Base-by-base conservation (phyloP, 2,329 filamentous ascomycete genomes). In the Dryadomyces quercus-mongolicae region DNA sequence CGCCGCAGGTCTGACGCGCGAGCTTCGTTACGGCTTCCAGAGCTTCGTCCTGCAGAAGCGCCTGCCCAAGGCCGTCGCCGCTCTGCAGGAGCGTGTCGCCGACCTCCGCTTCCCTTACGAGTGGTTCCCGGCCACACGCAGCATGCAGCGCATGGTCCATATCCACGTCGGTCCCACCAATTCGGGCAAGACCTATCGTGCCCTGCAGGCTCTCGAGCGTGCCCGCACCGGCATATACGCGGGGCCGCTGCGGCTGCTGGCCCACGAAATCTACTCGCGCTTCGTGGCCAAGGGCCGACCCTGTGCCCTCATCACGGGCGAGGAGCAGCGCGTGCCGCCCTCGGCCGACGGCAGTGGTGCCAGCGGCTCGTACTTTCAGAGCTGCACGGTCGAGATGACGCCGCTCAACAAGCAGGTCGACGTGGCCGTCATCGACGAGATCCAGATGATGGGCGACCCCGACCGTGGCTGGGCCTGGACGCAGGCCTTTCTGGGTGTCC, bases 161-260 rank as follows among this genome's bases (percentile, higher is more conserved):
- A 74, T 98, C 20, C 93, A 98, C 63, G 90, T 98, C 51, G 93
- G 93, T 0, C 93, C 93, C 1, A 98, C 93, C 2, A 98, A 98
- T 68, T 97, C 93, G 0, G 93, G 93, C 55, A 98, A 98, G 74
- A 98, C 94, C 0, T 98, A 97, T 65, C 86, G 90, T 65, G 94
- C 93, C 0, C 71, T 98, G 59, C 85, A 95, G 69, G 82, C 86
- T 13, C 76, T 98, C 12, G 88, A 96, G 66, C 74, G n/a, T n/a
- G 51, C 54, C 42, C 40, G 22, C 8, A 9, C 53, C 22, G 9
- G 93, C 43, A 83, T 95, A 51, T 98, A 97, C 66, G 89, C 92
- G 3, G 93, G 94, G 0, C 93, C 93, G 0, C 72, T 98, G 47
- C 81, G 93, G 50, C 72, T 98, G 49, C 75, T 98, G 31, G 93